Evolutionary conservation across 2,329 filamentous ascomycete species (phyloP).

Genomic region (Hymenoscyphus occultus): DNA sequence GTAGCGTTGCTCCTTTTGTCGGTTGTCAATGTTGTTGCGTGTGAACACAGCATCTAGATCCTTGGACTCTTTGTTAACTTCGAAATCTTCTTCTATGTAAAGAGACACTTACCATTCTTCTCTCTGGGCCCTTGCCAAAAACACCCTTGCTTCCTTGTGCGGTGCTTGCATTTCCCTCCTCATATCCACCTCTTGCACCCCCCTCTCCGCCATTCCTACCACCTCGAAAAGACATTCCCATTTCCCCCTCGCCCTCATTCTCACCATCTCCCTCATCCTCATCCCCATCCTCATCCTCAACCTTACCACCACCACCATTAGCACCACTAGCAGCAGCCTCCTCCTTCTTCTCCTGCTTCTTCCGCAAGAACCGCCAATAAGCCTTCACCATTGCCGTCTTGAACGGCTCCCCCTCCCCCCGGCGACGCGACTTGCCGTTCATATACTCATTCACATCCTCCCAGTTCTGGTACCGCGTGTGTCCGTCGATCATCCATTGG

Average conservation of each 20-base stretch:
- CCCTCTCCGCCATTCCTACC: background rate
- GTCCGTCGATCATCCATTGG: background rate
- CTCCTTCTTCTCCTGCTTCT: background rate
- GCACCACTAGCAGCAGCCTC: background rate
- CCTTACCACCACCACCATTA: background rate
- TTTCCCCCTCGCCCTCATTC: background rate
- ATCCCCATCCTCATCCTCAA: background rate
- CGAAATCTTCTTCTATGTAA: no score
- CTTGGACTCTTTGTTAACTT: no score
- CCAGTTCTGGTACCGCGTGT: background rate
- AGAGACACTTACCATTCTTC: no score
- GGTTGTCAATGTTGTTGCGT: no score
- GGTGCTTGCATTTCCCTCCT: no score
- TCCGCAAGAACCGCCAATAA: background rate
- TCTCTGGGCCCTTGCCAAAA: no score
- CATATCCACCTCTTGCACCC: no score
- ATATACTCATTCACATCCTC: background rate
- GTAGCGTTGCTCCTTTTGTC: no score
- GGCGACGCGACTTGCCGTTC: background rate
- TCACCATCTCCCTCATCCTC: background rate
- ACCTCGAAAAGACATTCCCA: background rate
- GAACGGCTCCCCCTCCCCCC: background rate
- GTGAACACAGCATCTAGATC: no score
- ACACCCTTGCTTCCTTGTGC: no score
- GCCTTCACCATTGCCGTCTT: background rate